Conservation (phyloP, 805 yeast species). For the Lachancea kluyveri region DNA sequence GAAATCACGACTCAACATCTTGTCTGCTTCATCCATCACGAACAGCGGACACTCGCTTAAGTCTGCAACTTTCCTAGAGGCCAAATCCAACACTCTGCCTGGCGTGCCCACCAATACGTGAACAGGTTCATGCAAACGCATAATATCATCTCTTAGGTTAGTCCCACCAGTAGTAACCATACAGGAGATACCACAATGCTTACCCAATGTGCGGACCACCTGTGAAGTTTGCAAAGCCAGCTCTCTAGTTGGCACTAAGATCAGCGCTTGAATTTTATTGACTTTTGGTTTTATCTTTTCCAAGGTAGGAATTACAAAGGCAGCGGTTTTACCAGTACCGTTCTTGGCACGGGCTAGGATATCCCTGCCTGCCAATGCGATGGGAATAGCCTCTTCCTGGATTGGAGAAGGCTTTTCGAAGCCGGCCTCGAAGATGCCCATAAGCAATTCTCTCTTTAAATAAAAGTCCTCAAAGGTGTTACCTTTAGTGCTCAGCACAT, state of each 20-base stretch:
- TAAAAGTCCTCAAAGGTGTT: slow-evolving; percentile 87
- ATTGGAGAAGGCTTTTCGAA: slow-evolving; percentile 97
- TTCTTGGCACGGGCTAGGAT: slow-evolving; percentile 96
- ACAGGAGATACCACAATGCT: slow-evolving; percentile 84
- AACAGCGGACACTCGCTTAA: slow-evolving; percentile 80
- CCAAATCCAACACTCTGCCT: slow-evolving; percentile 93
- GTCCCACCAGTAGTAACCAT: slow-evolving; percentile 99
- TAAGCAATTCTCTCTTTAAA: slow-evolving; percentile 84
- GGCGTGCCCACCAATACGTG: slow-evolving; percentile 97
- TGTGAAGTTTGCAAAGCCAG: slow-evolving; percentile 96
- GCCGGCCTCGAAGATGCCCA: slow-evolving; percentile 99
- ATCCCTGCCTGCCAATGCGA: slow-evolving; percentile 92
- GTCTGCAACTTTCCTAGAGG: slow-evolving; percentile 81
- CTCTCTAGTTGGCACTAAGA: slow-evolving; percentile 96
- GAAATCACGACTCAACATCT: slow-evolving; percentile 88
- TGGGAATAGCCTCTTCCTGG: slow-evolving; percentile 95
- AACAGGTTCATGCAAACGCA: slow-evolving; percentile 88
- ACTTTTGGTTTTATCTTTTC: slow-evolving; percentile 82
- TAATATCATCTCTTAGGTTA: slow-evolving; percentile 83
- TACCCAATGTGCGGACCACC: slow-evolving; percentile 92
- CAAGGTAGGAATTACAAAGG: slow-evolving; percentile 89
- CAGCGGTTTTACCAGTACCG: slow-evolving; percentile 98
- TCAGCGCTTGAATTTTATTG: slow-evolving; percentile 82
- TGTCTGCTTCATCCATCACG: slow-evolving; percentile 98
- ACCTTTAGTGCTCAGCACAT: slow-evolving; percentile 88